Base-by-base conservation (phyloP, 2,329 filamentous ascomycete species). In the Biscogniauxia marginata region DNA sequence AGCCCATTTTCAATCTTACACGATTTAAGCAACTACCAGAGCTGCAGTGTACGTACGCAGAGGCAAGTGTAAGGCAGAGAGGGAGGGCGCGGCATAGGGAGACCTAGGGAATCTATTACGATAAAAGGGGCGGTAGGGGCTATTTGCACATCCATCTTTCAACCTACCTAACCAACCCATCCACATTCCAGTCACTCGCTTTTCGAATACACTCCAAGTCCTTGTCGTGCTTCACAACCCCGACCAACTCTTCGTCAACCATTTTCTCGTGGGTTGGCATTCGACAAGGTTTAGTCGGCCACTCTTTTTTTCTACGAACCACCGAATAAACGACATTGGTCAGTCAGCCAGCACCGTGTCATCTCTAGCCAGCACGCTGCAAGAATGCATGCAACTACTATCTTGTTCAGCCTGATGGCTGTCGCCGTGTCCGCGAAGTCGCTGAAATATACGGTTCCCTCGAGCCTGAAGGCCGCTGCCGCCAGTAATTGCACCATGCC, bases 401-500 rank as follows among this genome's bases (percentile, higher is more conserved):
- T 61, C 47, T 24, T 68, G 16, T 49, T 65, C 51, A 53, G 66
- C 58, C 58, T 71, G 20, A 44, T 65, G 60, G 63, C 60, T 24
- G 58, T 43, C 45, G 56, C 58, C 9, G 64, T 57, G 45, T 56
- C 63, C 20, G 65, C 65, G n/a, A 63, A 61, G 48, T 30, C 65
- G 19, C 49, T 67, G 47, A 64, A 64, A 49, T 70, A 70, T 54
- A 50, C 59, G 7, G 45, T 68, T 19, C 67, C 67, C 20, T 52
- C 49, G 9, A 59, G 25, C 49, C 56, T 69, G 18, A 57, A 62
- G 25, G 60, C 58, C 9, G 56, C 49, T 20, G 54, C 49, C 20
- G 55, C 59, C 18, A 61, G 47, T 39, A 59, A 62, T 48, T 70
- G 68, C 53, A 60, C 52, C 18, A 46, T 66, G 30, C 69, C 69